Conservation (phyloP, 2,329 filamentous ascomycete species). For the Domatiomyces catenatus region DNA sequence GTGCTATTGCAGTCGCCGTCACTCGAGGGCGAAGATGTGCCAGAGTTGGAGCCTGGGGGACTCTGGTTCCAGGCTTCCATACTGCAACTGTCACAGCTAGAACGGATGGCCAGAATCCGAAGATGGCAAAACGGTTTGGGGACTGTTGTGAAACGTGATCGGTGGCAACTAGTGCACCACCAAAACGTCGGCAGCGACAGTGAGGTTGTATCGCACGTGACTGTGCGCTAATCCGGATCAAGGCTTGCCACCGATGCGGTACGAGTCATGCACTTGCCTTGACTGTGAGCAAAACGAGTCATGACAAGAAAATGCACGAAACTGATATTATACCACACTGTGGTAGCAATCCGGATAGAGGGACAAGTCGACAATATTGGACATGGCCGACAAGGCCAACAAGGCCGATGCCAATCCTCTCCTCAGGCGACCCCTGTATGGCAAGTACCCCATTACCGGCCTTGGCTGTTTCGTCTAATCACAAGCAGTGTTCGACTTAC, state of each 20-base stretch:
- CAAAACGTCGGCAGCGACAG: not conserved
- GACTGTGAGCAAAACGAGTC: not conserved
- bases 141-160: not conserved
- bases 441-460: conserved; percentile 19
- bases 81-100: not conserved
- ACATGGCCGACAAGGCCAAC: conserved; percentile 9
- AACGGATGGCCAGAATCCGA: not conserved
- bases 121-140: not conserved
- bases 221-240: not conserved
- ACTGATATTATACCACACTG: too few species aligned
- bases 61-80: too few species aligned
- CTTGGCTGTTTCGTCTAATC: conserved; percentile 3
- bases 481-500: conserved; percentile 62
- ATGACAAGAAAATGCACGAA: not conserved
- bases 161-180: not conserved
- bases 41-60: not conserved
- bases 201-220: not conserved
- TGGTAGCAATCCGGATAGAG: not conserved
- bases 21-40: not conserved
- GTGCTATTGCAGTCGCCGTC: not conserved
- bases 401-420: conserved; percentile 16
- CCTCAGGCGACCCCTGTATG: conserved; percentile 36
- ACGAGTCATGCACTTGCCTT: not conserved
- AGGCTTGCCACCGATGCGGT: not conserved
- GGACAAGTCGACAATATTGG: not conserved